phyloP scores from a whole-genome alignment of 306 rosid species.

The Trifolium dubium region DNA sequence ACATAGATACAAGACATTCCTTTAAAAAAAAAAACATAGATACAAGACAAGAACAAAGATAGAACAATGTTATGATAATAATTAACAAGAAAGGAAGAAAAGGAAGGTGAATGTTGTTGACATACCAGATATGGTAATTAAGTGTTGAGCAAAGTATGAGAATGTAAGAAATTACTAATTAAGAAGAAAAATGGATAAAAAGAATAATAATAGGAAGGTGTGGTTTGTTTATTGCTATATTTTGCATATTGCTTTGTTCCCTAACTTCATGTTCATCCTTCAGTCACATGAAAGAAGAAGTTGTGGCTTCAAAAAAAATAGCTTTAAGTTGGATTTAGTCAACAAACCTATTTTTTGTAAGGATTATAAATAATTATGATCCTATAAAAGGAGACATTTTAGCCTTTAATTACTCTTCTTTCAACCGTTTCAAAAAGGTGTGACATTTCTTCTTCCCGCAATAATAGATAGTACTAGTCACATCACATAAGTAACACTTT shows the following conservation, averaged over 20 bases:
- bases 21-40: too few species aligned
- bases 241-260: constrained; percentile 25
- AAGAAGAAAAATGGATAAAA: constrained; percentile 20
- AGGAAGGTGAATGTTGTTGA: constrained; percentile 18
- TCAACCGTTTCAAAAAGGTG: constrained; percentile 14
- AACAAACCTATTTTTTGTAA: constrained; percentile 23
- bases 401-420: constrained; percentile 45
- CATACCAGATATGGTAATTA: constrained; percentile 36
- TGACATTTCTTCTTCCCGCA: constrained; percentile 12
- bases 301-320: constrained; percentile 10
- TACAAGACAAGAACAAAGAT: constrained; percentile 2
- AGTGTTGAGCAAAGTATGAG: constrained; percentile 2
- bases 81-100: neutral
- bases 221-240: constrained; percentile 25
- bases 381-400: constrained; percentile 33
- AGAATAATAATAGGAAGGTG: constrained; percentile 28
- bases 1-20: neutral
- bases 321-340: constrained; percentile 48
- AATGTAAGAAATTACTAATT: constrained; percentile 11
- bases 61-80: constrained; percentile 2
- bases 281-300: constrained; percentile 37
- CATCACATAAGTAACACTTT: neutral
- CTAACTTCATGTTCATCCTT: constrained; percentile 48
- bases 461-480: neutral
- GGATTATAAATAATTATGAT: constrained; percentile 10